A percentile compares a stretch with the other conserved stretches of the same genome.
These are phyloP conservation scores for Mycosphaerella sp. DNA, from an alignment of 2,329 filamentous ascomycete species.

Conservation along the genomic window DNA sequence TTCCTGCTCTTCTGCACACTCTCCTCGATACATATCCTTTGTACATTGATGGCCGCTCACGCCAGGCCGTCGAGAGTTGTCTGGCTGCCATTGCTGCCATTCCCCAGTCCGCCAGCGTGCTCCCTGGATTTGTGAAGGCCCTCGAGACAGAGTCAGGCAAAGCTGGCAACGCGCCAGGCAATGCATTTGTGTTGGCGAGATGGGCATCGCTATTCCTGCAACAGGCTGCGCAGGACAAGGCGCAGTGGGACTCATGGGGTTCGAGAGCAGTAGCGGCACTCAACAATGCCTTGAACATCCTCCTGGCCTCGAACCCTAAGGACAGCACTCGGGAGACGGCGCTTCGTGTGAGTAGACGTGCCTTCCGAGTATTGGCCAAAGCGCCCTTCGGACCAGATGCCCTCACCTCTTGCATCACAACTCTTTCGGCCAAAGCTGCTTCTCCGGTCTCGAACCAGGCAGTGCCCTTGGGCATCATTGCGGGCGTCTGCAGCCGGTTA, in stretches of 20 bases:
- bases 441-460: constrained; percentile 64
- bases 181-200: constrained; percentile 81
- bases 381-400: constrained; percentile 54
- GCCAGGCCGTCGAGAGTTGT: constrained; percentile 76
- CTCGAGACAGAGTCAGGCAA: constrained; percentile 71
- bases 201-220: constrained; percentile 81
- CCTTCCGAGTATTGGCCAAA: constrained; percentile 67
- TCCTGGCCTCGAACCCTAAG: constrained; percentile 60
- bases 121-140: constrained; percentile 60
- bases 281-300: constrained; percentile 71
- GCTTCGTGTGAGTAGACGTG: constrained; percentile 69
- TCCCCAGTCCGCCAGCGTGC: constrained; percentile 50
- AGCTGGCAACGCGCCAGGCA: constrained; percentile 66
- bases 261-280: constrained; percentile 61
- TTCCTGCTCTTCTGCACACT: constrained; percentile 49
- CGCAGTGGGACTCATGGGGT: constrained; percentile 59
- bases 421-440: constrained; percentile 62
- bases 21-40: constrained; percentile 83
- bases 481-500: constrained; percentile 75
- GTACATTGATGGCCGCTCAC: constrained; percentile 79
- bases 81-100: constrained; percentile 61
- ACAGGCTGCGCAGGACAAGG: constrained; percentile 54
- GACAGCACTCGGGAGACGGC: constrained; percentile 65
- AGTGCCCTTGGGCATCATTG: constrained; percentile 74
- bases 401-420: constrained; percentile 57